Evolutionary conservation across 495 filamentous ascomycete species (phyloP).

Genomic region (Mytilinidion resinicola): DNA sequence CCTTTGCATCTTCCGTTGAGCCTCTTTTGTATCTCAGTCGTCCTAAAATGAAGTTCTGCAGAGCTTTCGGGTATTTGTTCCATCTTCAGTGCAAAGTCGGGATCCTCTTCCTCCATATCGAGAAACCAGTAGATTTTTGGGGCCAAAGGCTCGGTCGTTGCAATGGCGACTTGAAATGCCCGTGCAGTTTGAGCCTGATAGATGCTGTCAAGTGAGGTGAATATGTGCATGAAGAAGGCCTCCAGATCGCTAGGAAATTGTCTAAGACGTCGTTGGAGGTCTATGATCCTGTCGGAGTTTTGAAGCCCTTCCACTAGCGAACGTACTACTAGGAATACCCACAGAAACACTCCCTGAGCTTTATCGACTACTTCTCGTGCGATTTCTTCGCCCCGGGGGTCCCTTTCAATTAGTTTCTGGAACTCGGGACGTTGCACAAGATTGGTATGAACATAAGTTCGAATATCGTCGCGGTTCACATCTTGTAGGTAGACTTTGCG

Average conservation of each 20-base stretch:
- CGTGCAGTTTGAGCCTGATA: background rate
- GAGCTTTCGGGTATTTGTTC: background rate
- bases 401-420: background rate
- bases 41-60: background rate
- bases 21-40: background rate
- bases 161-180: background rate
- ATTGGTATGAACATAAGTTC: background rate
- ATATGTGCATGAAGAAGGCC: conserved; percentile 9
- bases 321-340: conserved; percentile 23
- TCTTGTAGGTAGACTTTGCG: background rate
- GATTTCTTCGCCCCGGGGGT: background rate
- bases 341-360: background rate
- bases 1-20: background rate
- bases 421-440: background rate
- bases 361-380: background rate
- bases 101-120: background rate
- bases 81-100: background rate
- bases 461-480: background rate
- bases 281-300: conserved; percentile 15
- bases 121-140: background rate
- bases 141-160: background rate
- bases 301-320: conserved; percentile 20
- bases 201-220: background rate
- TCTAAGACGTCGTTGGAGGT: conserved; percentile 12
- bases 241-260: conserved; percentile 21